These are phyloP conservation scores for Drechslerella dactyloides DNA, from an alignment of 2,329 filamentous ascomycete genomes.

Conservation along the genomic window DNA sequence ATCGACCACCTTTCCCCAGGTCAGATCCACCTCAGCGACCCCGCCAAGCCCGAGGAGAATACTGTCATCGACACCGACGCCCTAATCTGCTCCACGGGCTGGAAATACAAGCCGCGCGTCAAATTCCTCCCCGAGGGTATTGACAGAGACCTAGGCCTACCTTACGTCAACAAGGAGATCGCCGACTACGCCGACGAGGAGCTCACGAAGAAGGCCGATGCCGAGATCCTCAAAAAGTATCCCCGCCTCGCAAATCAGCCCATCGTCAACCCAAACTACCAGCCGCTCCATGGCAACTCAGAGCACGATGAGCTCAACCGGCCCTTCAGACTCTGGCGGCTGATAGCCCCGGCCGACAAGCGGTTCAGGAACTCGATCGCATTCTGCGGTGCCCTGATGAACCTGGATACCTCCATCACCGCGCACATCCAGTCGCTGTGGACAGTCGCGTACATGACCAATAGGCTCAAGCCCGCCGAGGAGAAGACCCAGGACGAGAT, in stretches of 20 bases:
- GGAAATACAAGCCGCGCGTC: constrained; percentile 63
- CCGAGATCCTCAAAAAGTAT: constrained; percentile 63
- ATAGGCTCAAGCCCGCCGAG: constrained; percentile 59
- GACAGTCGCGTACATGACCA: constrained; percentile 70
- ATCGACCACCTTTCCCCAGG: constrained; percentile 61
- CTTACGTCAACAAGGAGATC: constrained; percentile 57
- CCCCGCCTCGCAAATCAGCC: constrained; percentile 65
- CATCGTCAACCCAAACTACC: constrained; percentile 61
- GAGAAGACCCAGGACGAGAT: constrained; percentile 57
- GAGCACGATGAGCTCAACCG: constrained; percentile 42
- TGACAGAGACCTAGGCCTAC: constrained; percentile 62
- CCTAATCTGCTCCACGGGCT: constrained; percentile 67
- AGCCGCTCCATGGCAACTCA: constrained; percentile 57
- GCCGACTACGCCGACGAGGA: constrained; percentile 58
- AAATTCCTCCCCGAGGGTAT: constrained; percentile 63
- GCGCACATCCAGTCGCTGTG: constrained; percentile 66
- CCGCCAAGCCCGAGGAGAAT: constrained; percentile 58
- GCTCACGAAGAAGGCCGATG: constrained; percentile 61
- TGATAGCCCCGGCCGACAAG: constrained; percentile 43
- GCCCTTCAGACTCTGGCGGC: constrained; percentile 44
- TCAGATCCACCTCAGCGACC: constrained; percentile 61
- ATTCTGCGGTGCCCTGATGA: constrained; percentile 61
- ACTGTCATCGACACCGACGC: constrained; percentile 62
- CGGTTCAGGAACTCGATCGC: constrained; percentile 56
- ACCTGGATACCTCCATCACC: constrained; percentile 60